Base-by-base conservation (phyloP, 148 eudicot genomes). In the Salicornia ramosissima region DNA sequence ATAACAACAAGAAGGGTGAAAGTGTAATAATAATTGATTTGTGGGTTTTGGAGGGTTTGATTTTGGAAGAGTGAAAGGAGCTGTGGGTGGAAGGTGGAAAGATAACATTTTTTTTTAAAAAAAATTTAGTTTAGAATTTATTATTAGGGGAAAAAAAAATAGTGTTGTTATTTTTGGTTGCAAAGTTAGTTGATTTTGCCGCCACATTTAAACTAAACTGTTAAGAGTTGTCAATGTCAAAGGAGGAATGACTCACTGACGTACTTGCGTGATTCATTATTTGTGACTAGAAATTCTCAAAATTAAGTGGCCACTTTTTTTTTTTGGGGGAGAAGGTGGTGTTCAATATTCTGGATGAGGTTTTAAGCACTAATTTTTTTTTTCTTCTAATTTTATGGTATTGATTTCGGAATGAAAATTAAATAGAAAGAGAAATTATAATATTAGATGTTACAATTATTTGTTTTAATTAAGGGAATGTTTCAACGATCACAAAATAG, bases 141-240 rank as follows among this genome's bases (percentile, higher is more conserved):
- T n/a, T n/a, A n/a, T 3, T 3, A 36, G 40, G 8, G 24, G 24
- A 15, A 19, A 8, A 13, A 45, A 45, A 19, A 49, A 49, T 18
- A 15, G 2, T 1, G 53, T n/a, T n/a, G 6, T 19, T 18, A 19
- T 49, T 49, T 2, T 19, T 60, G 26, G 4, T 26, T 60, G 15
- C 5, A 33, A 1, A 58, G 71, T 51, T 24, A n/a, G 67, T 56
- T 36, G 14, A 25, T 43, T 67, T 76, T 65, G 70, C 71, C 79
- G 79, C 79, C 62, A 65, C 6, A 14, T 76, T 71, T 65, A 71
- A 64, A 68, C 28, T 24, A 63, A 33, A 3, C 18, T 16, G 10
- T 47, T 31, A 14, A 7, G 5, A 22, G 4, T 6, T 26, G 63
- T 70, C 65, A 50, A 50, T 36, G 64, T 61, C 51, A 59, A 15